Evolutionary conservation across 176 grass and related monocot species (phyloP).

Genomic region (Cocos nucifera): DNA sequence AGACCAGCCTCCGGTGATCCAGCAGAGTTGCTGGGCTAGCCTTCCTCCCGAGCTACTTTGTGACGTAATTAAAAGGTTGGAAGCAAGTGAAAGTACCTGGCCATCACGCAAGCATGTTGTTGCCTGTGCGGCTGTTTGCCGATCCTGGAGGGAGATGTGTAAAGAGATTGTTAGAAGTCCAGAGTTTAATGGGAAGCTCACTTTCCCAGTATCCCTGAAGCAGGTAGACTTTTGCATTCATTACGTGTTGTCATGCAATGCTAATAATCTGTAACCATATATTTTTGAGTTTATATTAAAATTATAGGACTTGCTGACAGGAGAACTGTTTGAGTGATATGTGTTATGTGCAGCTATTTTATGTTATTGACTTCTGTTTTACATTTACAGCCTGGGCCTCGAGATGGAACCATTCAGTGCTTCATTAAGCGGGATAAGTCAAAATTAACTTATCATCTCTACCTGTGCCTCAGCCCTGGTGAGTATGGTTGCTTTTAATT

Average conservation of each 20-base stretch:
- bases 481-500: conserved; percentile 8
- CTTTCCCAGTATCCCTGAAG: conserved; percentile 82
- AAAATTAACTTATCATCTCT: conserved; percentile 77
- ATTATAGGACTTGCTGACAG: no score
- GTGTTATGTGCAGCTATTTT: no score
- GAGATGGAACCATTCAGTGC: conserved; percentile 73
- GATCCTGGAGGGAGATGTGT: conserved; percentile 67
- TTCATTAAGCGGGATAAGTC: conserved; percentile 89
- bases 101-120: conserved; percentile 84
- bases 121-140: conserved; percentile 62
- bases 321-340: no score
- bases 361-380: conserved; percentile 9
- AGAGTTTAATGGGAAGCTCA: conserved; percentile 72
- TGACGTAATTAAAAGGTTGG: conserved; percentile 4
- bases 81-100: conserved; percentile 44
- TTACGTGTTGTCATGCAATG: no score
- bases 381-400: conserved; percentile 54
- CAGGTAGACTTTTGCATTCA: conserved; percentile 42
- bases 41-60: not conserved
- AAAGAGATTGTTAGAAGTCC: conserved; percentile 82
- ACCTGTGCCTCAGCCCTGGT: conserved; percentile 77
- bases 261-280: no score
- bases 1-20: not conserved
- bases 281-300: no score
- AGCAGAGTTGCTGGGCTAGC: not conserved